Evolutionary conservation across 2,329 filamentous ascomycete species (phyloP), one percentile per base, ranked within the genome.

Genomic region (Beauveria australis): DNA sequence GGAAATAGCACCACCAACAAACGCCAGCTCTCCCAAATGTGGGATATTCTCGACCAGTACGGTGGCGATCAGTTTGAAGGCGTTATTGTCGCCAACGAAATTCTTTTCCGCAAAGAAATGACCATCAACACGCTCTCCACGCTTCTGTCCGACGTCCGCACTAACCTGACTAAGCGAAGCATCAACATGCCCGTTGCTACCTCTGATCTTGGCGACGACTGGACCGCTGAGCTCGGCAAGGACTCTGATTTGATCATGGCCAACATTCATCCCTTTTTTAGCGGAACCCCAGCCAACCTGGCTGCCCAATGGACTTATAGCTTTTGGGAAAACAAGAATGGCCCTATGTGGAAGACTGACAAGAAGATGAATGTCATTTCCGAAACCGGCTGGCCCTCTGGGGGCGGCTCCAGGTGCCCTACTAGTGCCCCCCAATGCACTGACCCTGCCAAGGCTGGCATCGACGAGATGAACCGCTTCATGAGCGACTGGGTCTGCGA

Each of bases 191-290:
- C 89, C 0, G 84, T 97, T 14, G 90, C 92, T 1, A 96, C 91
- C 0, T 92, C 89, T 0, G 93, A 97, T 71, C 80, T 97, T 0
- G 93, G 93, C 28, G 88, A 94, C 68, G 89, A 93, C 68, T 97
- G 93, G 93, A 88, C 85, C 3, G 69, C 80, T 0, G 78, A 80
- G 2, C 82, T 97, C 19, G 89, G 89, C 0, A 67, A 75, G 4
- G 80, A 85, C 56, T 89, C 91, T 47, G 92, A 97, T 73, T 87
- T 90, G 68, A 86, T 97, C 74, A 97, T 97, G 92, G 89, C 91
- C 66, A 97, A 97, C 71, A 90, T 97, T 59, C 94, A 97, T 71
- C 93, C 94, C 0, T 97, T 97, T 80, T 97, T 97, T 70, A 89
- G 87, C 0, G 93, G 93, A 52, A 85, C 91, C 14, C 77, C 81